Base-by-base conservation (phyloP, 2,329 filamentous ascomycete genomes). In the Nectriaceae sp. region DNA sequence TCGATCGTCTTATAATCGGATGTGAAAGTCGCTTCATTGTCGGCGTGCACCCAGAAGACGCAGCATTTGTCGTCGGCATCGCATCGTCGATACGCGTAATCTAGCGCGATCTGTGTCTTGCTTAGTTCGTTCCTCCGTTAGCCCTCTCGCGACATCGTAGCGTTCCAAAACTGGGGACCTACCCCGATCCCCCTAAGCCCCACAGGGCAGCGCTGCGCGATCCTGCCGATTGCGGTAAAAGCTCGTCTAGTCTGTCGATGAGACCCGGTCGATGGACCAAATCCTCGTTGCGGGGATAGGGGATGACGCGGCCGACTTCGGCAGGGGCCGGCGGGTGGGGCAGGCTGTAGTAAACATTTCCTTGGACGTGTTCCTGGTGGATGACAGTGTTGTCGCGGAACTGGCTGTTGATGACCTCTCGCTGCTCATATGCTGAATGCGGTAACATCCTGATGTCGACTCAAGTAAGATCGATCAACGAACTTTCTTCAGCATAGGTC, bases 171-270 rank as follows among this genome's bases (percentile, higher is more conserved):
- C 51, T 44, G 45, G 52, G 3, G 4, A 16, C 36, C 13, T 48
- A 57, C 52, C 54, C 52, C 26, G 54, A 54, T 3, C 56, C 55
- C 10, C 47, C 54, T 0, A 56, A 48, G 1, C 54, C 56, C 40
- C 46, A 59, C 1, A 59, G 50, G 0, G 56, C 56, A 0, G 54
- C 52, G 10, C 52, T 47, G 11, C 40, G 16, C n/a, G 39, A 51
- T 2, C 46, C 38, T 0, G 36, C 26, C 13, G 15, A 19, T 3
- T 3, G n/a, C 0, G 52, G 54, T 10, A 58, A 15, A 11, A 55
- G 35, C 1, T 33, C 20, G 0, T 52, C 43, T 3, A 60, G 49
- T 16, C 40, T 40, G 3, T 45, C 42, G 5, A 40, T 13, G 4
- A 55, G 39, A 1, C 53, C 49, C 3, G 38, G 16, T 0, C 57